Percentiles rank a stretch among this genome's conserved stretches.
phyloP scores from a whole-genome alignment of 352 stramenopile genomes.

The Thraustochytrium sp. region DNA sequence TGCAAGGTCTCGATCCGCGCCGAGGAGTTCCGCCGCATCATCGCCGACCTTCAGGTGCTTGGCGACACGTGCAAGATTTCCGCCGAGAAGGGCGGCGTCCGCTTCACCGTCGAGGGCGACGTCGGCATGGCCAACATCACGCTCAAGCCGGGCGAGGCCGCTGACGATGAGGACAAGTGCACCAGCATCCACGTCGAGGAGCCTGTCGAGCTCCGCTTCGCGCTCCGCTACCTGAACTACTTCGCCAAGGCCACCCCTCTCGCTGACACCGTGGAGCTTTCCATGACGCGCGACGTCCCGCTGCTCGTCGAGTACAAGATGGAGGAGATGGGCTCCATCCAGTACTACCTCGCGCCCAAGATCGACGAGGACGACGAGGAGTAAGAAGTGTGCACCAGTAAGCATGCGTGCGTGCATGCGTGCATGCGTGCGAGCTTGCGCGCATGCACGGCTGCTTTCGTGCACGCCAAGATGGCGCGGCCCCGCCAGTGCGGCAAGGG shows the following conservation, averaged over 20 bases:
- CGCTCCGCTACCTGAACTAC: slow-evolving; percentile 98
- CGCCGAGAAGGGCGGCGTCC: slow-evolving; percentile 94
- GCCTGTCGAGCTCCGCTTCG: slow-evolving; percentile 96
- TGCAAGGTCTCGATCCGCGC: slow-evolving; percentile 69
- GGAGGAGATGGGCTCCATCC: slow-evolving; percentile 90
- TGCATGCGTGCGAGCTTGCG: too few species aligned
- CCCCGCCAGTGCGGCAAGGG: too few species aligned
- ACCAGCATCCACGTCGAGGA: slow-evolving; percentile 95
- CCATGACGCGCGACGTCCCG: slow-evolving; percentile 93
- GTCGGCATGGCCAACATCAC: slow-evolving; percentile 92
- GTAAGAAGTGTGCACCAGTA: too few species aligned
- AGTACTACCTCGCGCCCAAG: slow-evolving; percentile 99
- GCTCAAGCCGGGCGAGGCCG: slow-evolving; percentile 58
- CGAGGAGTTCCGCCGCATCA: slow-evolving; percentile 96
- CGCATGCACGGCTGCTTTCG: too few species aligned
- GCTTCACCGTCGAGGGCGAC: slow-evolving; percentile 92
- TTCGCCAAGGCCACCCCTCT: slow-evolving; percentile 98
- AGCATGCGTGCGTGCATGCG: too few species aligned
- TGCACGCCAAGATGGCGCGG: too few species aligned
- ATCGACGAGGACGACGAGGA: slow-evolving; percentile 89
- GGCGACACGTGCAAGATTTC: slow-evolving; percentile 91
- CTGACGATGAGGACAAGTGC: slow-evolving; percentile 72
- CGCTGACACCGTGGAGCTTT: slow-evolving; percentile 87
- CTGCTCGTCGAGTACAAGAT: slow-evolving; percentile 98
- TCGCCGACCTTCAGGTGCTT: slow-evolving; percentile 94